Conservation (phyloP, 306 rosid species). For the Argentina anserina region DNA sequence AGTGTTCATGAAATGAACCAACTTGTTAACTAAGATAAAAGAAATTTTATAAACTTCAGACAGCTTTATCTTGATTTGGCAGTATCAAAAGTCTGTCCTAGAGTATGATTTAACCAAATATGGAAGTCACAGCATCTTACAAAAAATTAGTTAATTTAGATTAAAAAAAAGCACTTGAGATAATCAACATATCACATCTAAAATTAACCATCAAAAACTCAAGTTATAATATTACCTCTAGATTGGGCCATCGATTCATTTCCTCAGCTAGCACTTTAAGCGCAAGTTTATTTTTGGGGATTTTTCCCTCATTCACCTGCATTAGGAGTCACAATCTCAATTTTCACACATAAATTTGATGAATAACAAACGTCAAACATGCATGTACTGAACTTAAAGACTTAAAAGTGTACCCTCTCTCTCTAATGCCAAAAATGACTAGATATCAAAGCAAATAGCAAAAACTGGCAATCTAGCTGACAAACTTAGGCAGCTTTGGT, state of each 20-base stretch:
- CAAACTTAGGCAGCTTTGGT: neutral
- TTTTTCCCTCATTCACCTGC: conserved; percentile 81
- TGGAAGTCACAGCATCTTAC: neutral
- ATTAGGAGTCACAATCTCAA: conserved; percentile 17
- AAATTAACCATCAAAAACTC: conserved; percentile 7
- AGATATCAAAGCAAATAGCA: neutral
- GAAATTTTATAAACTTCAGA: neutral
- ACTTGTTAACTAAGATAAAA: neutral
- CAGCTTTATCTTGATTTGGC: neutral
- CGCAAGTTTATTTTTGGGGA: conserved; percentile 61
- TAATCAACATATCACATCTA: neutral
- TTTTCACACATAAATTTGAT: too few species aligned
- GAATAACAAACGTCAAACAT: too few species aligned
- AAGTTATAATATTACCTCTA: conserved; percentile 62
- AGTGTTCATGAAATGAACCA: neutral
- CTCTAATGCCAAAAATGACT: neutral
- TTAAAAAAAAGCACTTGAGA: neutral
- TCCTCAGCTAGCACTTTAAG: conserved; percentile 84
- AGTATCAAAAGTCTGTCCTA: neutral
- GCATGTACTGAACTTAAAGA: too few species aligned
- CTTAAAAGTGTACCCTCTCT: too few species aligned
- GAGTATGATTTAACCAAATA: too few species aligned
- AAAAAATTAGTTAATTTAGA: neutral
- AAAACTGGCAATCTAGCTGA: neutral
- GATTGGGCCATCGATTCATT: conserved; percentile 81